Base-by-base conservation (phyloP, 2,329 filamentous ascomycete genomes). In the Cryphonectria nitschkei region DNA sequence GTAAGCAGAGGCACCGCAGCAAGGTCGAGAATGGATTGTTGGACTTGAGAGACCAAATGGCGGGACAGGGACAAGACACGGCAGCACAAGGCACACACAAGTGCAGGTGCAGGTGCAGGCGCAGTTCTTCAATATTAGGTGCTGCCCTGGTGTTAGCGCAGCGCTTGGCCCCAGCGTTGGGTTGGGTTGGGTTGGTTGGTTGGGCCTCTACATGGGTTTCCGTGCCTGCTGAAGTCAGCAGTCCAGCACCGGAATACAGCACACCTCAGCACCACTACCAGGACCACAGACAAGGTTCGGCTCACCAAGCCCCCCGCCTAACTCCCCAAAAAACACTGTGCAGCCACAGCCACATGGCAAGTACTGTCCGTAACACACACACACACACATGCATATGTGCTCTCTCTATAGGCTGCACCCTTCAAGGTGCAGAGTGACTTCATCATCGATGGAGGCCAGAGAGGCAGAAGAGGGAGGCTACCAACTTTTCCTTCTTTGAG, bases 1-100 rank as follows among this genome's bases (percentile, higher is more conserved):
- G 61, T 34, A 63, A 69, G 68, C 68, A 58, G 54, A 39, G 9
- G 46, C 46, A 50, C 54, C 29, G 66, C 62, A 66, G 68, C 64
- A 67, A 61, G 62, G 26, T 65, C 26, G 43, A 65, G 41, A 56
- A 52, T 60, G 41, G 66, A 58, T 46, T 68, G 69, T 63, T 29
- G 54, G 61, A 46, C 50, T 41, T 26, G 67, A 34, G 43, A 52
- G 54, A 61, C 22, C 34, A 52, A 37, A 26, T 6, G 43, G 26
- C 46, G 56, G 60, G 67, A 62, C 29, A 50, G 22, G 29, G 60
- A 61, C 26, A 32, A 60, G 65, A 68, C 67, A 39, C 29, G 41
- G 43, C 68, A n/a, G 62, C 60, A 50, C 32, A 46, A n/a, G 60
- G 46, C 67, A 32, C 39, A 64, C 67, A n/a, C 41, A 64, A 60